Conservation (phyloP, 164 flowering plant species). For the Dillenia turbinata region DNA sequence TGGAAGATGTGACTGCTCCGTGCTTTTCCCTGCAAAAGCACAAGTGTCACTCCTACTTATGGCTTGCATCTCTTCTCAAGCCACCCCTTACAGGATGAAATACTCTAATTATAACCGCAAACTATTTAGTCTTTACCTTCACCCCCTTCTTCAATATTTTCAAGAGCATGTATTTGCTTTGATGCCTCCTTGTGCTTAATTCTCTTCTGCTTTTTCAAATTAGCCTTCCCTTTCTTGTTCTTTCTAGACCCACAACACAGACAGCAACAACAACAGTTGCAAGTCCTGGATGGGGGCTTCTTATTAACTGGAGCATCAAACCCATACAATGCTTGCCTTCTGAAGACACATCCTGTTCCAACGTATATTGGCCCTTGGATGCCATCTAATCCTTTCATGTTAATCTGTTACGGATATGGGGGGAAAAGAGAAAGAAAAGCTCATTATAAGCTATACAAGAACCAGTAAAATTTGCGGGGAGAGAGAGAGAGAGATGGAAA, state of each 20-base stretch:
- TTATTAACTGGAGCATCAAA: conserved; percentile 44
- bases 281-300: conserved; percentile 24
- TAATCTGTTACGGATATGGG: conserved; percentile 32
- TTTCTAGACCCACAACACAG: conserved; percentile 39
- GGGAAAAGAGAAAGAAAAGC: not conserved
- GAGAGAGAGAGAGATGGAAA: not conserved
- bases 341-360: conserved; percentile 64
- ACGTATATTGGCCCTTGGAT: conserved; percentile 60
- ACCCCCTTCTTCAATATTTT: conserved; percentile 49
- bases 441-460: not conserved
- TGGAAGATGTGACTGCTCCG: conserved; percentile 25
- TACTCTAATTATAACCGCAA: not conserved
- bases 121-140: conserved; percentile 26
- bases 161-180: conserved; percentile 48
- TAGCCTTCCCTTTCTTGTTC: conserved; percentile 24
- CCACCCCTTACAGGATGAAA: not conserved
- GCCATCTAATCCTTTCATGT: conserved; percentile 63
- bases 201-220: conserved; percentile 30
- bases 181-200: conserved; percentile 42
- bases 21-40: conserved; percentile 20
- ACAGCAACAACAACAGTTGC: conserved; percentile 30
- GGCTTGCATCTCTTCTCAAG: not conserved
- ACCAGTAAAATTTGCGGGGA: not conserved
- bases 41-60: not conserved
- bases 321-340: conserved; percentile 57